Base-by-base conservation (phyloP, 441 rosid genomes). In the Populus hybrid region DNA sequence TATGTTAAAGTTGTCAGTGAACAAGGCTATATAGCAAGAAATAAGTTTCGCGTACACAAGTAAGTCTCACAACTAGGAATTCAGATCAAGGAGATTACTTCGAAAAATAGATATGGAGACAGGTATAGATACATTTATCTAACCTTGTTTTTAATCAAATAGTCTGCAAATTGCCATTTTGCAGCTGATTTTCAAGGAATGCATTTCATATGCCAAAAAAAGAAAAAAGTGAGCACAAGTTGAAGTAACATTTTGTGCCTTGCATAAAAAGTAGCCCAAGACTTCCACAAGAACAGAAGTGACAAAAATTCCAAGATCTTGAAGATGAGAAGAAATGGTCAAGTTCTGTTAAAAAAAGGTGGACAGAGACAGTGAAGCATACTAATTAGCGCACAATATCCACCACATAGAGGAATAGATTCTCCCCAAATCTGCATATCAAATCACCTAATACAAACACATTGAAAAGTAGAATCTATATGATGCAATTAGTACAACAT, bases 1-100 rank as follows among this genome's bases (percentile, higher is more conserved):
- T 8, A 29, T 9, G 23, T 2, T 24, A 29, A 29, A 66, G 18
- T 12, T 20, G 40, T 16, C 36, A 64, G 24, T 76, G 64, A 78
- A 69, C 31, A 67, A 71, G 71, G 61, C 65, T 40, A 50, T 28
- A 35, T 35, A 33, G 45, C 36, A 61, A 35, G 74, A 56, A 78
- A 64, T 26, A 76, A 68, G 33, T 42, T n/a, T 20, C 23, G 76
- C 73, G 14, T 64, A 38, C 31, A 65, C 24, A 67, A 33, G 38
- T 18, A 9, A 20, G 20, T 11, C 21, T 24, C 64, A 16, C 69
- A 18, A 28, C 18, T 38, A 67, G 26, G 7, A 35, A 35, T 26
- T 16, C 23, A 75, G 67, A 31, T 10, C 14, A 26, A 74, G 69
- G 69, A 36, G 6, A 24, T 73, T 31, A 40, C 61, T 31, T 56